Conservation (phyloP, 805 yeast species). For the Candida insectalens region DNA sequence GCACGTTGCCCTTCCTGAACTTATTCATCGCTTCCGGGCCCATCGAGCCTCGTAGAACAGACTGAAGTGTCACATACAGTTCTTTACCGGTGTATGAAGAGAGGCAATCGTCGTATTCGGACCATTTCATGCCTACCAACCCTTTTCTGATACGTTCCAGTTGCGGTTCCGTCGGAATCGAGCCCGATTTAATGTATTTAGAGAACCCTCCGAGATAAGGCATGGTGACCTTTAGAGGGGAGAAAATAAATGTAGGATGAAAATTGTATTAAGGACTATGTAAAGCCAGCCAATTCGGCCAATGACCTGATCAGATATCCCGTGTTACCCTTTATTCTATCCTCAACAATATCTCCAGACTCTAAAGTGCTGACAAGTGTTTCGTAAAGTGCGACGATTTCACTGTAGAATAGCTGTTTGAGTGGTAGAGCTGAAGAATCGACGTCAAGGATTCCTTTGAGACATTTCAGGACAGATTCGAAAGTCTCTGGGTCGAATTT, state of each 20-base stretch:
- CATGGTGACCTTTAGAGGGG: no score
- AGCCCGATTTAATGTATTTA: no score
- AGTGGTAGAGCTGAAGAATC: constrained; percentile 1
- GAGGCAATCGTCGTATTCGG: constrained; percentile 17
- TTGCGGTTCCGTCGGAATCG: no score
- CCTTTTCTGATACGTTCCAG: constrained; percentile 5
- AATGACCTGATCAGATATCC: constrained; percentile 1
- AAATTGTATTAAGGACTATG: neutral
- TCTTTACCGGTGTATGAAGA: constrained; percentile 19
- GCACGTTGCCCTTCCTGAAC: constrained; percentile 11
- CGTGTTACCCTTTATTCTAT: constrained; percentile 1
- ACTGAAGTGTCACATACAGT: constrained; percentile 19
- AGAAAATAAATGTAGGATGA: neutral
- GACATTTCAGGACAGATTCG: constrained; percentile 6
- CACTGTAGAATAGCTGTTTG: neutral
- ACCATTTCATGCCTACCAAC: constrained; percentile 15
- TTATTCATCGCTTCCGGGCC: neutral
- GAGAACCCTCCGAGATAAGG: no score
- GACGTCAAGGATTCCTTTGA: constrained; percentile 1
- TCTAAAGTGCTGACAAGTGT: neutral
- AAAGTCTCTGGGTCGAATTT: constrained; percentile 7
- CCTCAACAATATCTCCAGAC: constrained; percentile 2
- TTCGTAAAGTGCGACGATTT: neutral
- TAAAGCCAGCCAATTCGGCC: neutral
- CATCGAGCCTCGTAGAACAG: constrained; percentile 5